phyloP scores from a whole-genome alignment of 768 basidiomycete genomes.

The Leccinum barrowsii region DNA sequence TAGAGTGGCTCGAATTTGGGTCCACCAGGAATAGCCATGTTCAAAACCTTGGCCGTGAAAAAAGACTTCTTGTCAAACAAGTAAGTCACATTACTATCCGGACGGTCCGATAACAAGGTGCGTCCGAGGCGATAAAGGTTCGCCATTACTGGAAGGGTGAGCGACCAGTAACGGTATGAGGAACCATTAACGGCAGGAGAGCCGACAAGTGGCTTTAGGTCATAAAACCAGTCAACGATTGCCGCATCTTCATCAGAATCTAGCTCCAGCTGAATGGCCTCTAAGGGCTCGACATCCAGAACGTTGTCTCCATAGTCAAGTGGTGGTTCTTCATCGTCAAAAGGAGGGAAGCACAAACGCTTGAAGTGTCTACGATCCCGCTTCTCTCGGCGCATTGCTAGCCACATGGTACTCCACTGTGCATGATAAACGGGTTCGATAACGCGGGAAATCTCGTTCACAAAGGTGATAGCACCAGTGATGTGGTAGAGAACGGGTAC shows the following conservation, averaged over 20 bases:
- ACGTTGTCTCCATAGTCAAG: constrained; percentile 99
- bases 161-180: constrained; percentile 90
- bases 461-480: too few species aligned
- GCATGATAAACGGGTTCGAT: too few species aligned
- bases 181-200: constrained; percentile 88
- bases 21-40: constrained; percentile 96
- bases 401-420: too few species aligned
- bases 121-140: constrained; percentile 94
- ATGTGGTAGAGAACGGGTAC: too few species aligned
- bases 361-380: constrained; percentile 98
- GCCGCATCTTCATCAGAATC: constrained; percentile 89
- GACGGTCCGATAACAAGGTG: constrained; percentile 88
- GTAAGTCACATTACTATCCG: constrained; percentile 87
- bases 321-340: constrained; percentile 98
- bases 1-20: constrained; percentile 98
- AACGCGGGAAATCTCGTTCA: too few species aligned
- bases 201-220: constrained; percentile 90
- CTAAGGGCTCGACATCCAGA: constrained; percentile 94
- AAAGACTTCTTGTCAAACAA: constrained; percentile 97
- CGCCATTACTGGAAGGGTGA: constrained; percentile 93
- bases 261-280: constrained; percentile 95
- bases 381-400: too few species aligned
- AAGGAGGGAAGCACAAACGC: constrained; percentile 98
- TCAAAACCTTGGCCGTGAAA: constrained; percentile 96
- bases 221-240: constrained; percentile 98